These are phyloP conservation scores for Tylopilus plumbeoviolaceoides DNA, from an alignment of 768 basidiomycete genomes.

Conservation along the genomic window DNA sequence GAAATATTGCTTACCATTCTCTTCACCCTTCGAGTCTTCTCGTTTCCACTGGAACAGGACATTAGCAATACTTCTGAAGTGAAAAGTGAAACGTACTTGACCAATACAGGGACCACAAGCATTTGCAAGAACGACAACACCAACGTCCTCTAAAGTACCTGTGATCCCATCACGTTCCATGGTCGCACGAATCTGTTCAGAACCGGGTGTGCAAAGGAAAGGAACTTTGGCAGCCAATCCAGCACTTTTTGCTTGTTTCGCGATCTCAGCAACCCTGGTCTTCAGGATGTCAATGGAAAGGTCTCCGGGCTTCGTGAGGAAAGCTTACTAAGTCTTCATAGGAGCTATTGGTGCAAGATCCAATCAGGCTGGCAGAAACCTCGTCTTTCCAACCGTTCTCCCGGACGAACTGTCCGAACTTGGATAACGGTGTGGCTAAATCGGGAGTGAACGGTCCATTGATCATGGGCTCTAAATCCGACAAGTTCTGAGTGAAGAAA, in stretches of 20 bases:
- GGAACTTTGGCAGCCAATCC: conserved; percentile 83
- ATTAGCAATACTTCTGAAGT: conserved; percentile 3
- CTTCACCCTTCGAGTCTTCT: conserved; percentile 79
- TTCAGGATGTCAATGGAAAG: conserved; percentile 28
- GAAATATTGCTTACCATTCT: conserved; percentile 63
- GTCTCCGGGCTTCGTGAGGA: background rate
- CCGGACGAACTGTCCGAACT: conserved; percentile 75
- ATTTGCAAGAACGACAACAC: conserved; percentile 93
- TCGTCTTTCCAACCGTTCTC: conserved; percentile 93
- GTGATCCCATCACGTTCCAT: conserved; percentile 94
- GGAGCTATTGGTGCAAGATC: conserved; percentile 99
- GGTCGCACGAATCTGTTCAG: conserved; percentile 95
- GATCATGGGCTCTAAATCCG: conserved; percentile 84
- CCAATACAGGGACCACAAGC: conserved; percentile 99
- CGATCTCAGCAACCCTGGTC: conserved; percentile 91
- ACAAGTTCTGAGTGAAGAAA: conserved; percentile 59
- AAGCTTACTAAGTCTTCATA: conserved; percentile 85
- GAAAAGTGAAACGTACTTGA: conserved; percentile 48
- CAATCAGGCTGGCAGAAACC: conserved; percentile 87
- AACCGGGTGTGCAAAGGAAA: conserved; percentile 86
- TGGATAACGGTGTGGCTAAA: conserved; percentile 88
- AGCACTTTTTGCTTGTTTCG: conserved; percentile 79
- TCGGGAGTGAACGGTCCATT: conserved; percentile 99
- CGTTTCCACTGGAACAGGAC: conserved; percentile 75
- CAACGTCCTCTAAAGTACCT: conserved; percentile 74